Evolutionary conservation across 2,329 filamentous ascomycete species (phyloP), one percentile per base, ranked within the genome.

Genomic region (Penicillium decumbens): DNA sequence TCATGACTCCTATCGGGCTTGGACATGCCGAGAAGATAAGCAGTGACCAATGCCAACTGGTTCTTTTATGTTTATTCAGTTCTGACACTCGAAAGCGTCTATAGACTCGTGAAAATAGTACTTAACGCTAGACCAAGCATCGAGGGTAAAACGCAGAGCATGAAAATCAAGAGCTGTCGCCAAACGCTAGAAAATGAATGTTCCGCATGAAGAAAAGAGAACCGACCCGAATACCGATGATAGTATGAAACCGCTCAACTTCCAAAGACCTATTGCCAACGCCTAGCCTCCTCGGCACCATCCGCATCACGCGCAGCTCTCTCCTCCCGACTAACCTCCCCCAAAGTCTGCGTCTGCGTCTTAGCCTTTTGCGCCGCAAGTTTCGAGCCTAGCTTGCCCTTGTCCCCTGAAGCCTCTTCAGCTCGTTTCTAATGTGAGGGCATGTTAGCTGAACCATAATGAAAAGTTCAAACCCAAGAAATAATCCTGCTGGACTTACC

Each of bases 291-390:
- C 1, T 76, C 75, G 13, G 74, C 80, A 38, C 78, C 77, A 66
- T 95, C 88, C 7, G 84, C 82, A 55, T 90, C 83, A 46, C 88
- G 77, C 12, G 77, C 77, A 41, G 80, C 75, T 48, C 82, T 72
- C 63, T 90, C 87, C 48, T 84, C 78, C 44, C 77, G 74, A 65
- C 88, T 89, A 3, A 77, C 80, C 56, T 87, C 79, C 55, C 83
- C 82, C 42, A 95, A 73, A 1, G 83, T 84, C 51, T 85, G 82
- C 27, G 73, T 77, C 45, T 83, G 79, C 7, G 86, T 89, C 73
- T 88, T 82, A 60, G 81, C 83, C 73, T 87, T 88, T 72, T 95
- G 87, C 30, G 83, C 84, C 47, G 84, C 80, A 12, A 95, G 75
- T 65, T 90, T 84, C 28, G 77, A 73, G 29, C 80, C 80, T 10